These are phyloP conservation scores for Vanrija sp. DNA, from an alignment of 1,284 basidiomycete species.

Conservation along the genomic window DNA sequence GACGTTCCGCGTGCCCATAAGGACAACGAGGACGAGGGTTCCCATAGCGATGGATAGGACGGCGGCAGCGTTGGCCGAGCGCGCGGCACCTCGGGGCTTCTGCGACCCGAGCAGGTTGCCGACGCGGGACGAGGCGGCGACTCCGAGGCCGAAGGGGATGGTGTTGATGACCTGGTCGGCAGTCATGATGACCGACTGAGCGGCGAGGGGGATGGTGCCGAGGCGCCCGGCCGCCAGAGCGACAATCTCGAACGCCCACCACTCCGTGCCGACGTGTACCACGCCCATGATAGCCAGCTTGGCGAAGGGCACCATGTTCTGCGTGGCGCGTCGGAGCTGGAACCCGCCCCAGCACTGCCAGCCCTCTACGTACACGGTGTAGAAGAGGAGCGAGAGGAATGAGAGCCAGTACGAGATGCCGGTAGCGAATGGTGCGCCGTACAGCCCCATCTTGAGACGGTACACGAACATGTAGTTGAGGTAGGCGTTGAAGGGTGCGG, in stretches of 20 bases:
- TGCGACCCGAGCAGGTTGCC: slow-evolving; percentile 5
- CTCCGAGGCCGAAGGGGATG: slow-evolving; percentile 4
- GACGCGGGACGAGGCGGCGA: slow-evolving; percentile 1
- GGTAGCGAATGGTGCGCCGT: slow-evolving; percentile 2
- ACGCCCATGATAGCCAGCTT: slow-evolving; percentile 2
- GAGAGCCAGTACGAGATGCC: slow-evolving; percentile 3
- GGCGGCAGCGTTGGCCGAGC: neutral
- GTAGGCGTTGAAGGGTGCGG: neutral
- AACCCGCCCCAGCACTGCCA: slow-evolving; percentile 6
- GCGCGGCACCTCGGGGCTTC: neutral
- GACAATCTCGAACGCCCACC: slow-evolving; percentile 7
- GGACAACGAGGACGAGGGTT: neutral
- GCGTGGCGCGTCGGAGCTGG: slow-evolving; percentile 1
- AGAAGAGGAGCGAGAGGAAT: neutral
- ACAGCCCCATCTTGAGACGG: neutral
- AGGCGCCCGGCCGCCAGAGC: slow-evolving; percentile 3
- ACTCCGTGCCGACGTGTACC: slow-evolving; percentile 7
- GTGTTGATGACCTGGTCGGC: slow-evolving; percentile 10
- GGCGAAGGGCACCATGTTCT: slow-evolving; percentile 1
- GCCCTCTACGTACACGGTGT: neutral
- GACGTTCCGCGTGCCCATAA: neutral
- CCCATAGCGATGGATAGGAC: neutral
- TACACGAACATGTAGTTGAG: slow-evolving; percentile 4
- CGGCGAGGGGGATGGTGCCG: slow-evolving; percentile 4
- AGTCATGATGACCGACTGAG: slow-evolving; percentile 6